Base-by-base conservation (phyloP, 176 grass and related monocot species). In the Elaeis guineensis region DNA sequence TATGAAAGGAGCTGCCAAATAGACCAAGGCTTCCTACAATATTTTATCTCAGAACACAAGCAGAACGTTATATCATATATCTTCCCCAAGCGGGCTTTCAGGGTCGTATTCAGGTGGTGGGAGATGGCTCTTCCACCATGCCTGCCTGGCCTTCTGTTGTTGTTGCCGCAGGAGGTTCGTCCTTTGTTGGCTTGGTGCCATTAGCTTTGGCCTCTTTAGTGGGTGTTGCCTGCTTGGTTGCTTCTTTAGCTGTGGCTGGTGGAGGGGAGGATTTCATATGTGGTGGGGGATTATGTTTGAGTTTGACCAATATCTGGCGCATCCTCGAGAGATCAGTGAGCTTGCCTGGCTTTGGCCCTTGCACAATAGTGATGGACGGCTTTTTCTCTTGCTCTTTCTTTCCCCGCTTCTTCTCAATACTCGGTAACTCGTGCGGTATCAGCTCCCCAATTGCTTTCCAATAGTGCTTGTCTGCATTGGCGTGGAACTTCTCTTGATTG, bases 351-450 rank as follows among this genome's bases (percentile, higher is more conserved):
- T 91, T 97, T 2, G 87, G 87, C 6, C 92, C 92, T 15, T 88
- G 92, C 55, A 91, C 62, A 50, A 97, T 72, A 8, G 85, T 76
- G 44, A 97, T 66, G 54, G 81, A 88, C 20, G 92, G 78, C 55
- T 97, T 97, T 75, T 89, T 91, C 61, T 91, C 87, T 69, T 85
- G 82, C 3, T 97, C 87, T 69, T 91, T 97, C 77, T 91, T 88
- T 23, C 87, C 86, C 54, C 80, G 73, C 75, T 79, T 96, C 63
- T 76, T 72, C 68, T 89, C 92, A 23, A 97, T 78, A 53, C 78
- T 85, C 18, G 74, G 84, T 50, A 97, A 85, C 74, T 97, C 92
- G 59, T 85, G 92, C 14, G 84, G 92, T 52, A 97, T 91, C 65
- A 97, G 81, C 29, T 97, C 92, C 0, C 87, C 86, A 62, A 97